Evolutionary conservation across 106 monocot species (phyloP), one percentile per base, ranked within the genome.

Genomic region (Agapanthus africanus): DNA sequence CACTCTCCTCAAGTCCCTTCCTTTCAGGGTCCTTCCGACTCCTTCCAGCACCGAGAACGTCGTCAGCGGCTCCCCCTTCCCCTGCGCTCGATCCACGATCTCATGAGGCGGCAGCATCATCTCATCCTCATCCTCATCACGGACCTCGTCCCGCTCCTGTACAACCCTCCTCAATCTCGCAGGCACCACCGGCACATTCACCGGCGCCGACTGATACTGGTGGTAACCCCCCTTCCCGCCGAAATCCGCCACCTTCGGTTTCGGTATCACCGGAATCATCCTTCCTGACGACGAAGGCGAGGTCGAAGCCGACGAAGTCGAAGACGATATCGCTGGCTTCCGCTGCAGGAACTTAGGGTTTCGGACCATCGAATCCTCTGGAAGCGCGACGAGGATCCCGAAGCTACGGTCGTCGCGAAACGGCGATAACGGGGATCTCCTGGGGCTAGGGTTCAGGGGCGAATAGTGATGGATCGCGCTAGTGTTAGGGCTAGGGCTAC

Each of bases 11-110:
- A 87, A 76, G 51, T 91, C 87, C 39, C 86, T 77, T 35, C 91
- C 91, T 63, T 91, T 91, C 31, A 91, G 84, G 25, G 91, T 91
- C 79, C 91, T 74, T 23, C 91, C 91, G 7, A 59, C 87, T 6
- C 91, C 91, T 54, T 91, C 91, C 11, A 91, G 79, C 54, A 91
- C 84, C 15, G 91, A 91, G 79, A 87, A 84, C 13, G 91, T 87
- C 19, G 87, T 84, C 86, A 84, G 47, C 8, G 87, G 87, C 46
- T 84, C 87, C 0, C 56, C 81, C 42, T 44, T 76, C 31, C 59
- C 72, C 19, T 64, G 76, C 33, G 73, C 76, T 76, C 91, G 60
- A n/a, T 84, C 91, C 36, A 87, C 84, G 40, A 91, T 91, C 77
- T 91, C 91, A 59, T 91, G 91, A 0, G 91, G 91, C 34, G 91